A percentile compares a stretch with the other conserved stretches of the same genome.
Evolutionary conservation across 2,329 filamentous ascomycete species (phyloP).

Genomic region (Fusarium sp.): DNA sequence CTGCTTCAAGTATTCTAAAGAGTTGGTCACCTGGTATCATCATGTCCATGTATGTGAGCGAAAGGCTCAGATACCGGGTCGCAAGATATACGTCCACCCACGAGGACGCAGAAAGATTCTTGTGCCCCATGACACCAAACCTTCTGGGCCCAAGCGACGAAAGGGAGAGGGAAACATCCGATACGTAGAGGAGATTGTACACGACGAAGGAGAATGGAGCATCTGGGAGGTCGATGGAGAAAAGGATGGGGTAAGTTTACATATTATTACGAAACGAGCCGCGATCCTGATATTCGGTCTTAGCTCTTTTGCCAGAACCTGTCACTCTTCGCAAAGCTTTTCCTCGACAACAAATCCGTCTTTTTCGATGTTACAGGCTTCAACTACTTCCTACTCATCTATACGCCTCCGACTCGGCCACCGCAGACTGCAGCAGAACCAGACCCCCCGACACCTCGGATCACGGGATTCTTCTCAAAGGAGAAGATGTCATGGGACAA

Average conservation of each 20-base stretch:
- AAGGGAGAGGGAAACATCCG: slow-evolving; percentile 54
- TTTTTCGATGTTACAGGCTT: slow-evolving; percentile 97
- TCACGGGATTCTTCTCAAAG: slow-evolving; percentile 98
- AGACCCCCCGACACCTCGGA: slow-evolving; percentile 58
- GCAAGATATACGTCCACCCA: slow-evolving; percentile 78
- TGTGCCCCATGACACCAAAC: slow-evolving; percentile 52
- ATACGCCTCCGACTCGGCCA: slow-evolving; percentile 64
- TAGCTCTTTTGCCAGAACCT: slow-evolving; percentile 93
- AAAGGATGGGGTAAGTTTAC: slow-evolving; percentile 73
- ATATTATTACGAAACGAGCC: not conserved
- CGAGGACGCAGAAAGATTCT: slow-evolving; percentile 59
- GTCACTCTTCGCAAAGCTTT: slow-evolving; percentile 95
- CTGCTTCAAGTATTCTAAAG: slow-evolving; percentile 92
- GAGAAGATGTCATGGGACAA: slow-evolving; percentile 99
- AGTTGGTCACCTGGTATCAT: slow-evolving; percentile 69
- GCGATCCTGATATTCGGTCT: slow-evolving; percentile 16
- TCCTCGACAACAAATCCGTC: slow-evolving; percentile 97
- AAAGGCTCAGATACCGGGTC: slow-evolving; percentile 69
- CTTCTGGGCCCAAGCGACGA: slow-evolving; percentile 56
- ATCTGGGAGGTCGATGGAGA: slow-evolving; percentile 96
- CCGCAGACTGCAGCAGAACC: slow-evolving; percentile 9
- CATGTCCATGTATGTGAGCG: slow-evolving; percentile 71
- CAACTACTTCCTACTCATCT: slow-evolving; percentile 92
- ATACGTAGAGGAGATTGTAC: slow-evolving; percentile 60
- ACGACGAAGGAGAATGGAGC: slow-evolving; percentile 79